Base-by-base conservation (phyloP, 768 basidiomycete species). In the Chlorophyllum brunneum region DNA sequence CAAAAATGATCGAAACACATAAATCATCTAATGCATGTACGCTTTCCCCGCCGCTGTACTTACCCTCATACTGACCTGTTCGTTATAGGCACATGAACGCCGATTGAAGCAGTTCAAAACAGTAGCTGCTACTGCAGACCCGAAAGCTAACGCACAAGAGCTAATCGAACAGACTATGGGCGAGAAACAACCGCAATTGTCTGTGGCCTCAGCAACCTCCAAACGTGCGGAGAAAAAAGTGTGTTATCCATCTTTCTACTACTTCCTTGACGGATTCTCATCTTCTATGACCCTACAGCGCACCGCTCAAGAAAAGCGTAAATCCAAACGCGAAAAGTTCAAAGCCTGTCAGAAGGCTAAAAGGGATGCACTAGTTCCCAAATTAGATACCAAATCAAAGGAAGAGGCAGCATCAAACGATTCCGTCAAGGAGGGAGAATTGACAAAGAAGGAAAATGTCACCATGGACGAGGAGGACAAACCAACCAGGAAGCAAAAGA, bases 161-260 rank as follows among this genome's bases (percentile, higher is more conserved):
- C 58, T 80, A n/a, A 50, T 74, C 3, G 63, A 60, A 48, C 56
- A 61, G 16, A 56, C 63, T 13, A 57, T 61, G 5, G 63, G 63
- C 29, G 59, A 67, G 45, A 61, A 68, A 45, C 60, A 63, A 16
- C 60, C 67, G 15, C 56, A 58, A 1, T 56, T 63, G n/a, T 54
- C 62, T 6, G 57, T 59, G 6, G 42, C 56, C 6, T 55, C 56
- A 30, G 63, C 56, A 36, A 65, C 56, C 23, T 88, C 86, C 2
- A 87, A 81, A 58, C 77, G 86, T 43, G 78, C 78, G 3, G 67
- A 78, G 55, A 88, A 85, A 65, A 76, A 81, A 67, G 88, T 85
- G 59, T 20, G 75, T 53, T 33, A 27, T 18, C 24, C 15, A 26
- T 34, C 31, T 33, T 8, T 24, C 52, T 38, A 29, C 15, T 30